Percentiles rank a stretch among this genome's conserved stretches.
Conservation (phyloP, 78 protist genomes). For the Chrysochromulina tobinii region DNA sequence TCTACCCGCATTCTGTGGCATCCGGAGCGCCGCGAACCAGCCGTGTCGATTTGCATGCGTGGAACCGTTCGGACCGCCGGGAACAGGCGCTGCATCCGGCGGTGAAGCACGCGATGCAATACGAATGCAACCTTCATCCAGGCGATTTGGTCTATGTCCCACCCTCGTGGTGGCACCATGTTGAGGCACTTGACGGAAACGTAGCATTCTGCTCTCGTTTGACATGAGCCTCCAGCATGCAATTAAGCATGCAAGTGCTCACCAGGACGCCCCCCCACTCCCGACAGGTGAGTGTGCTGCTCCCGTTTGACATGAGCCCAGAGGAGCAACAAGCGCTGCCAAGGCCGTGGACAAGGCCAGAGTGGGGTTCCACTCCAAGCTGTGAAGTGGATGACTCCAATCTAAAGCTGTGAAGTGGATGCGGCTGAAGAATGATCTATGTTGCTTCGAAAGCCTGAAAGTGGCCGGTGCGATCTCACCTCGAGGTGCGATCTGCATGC, state of each 20-base stretch:
- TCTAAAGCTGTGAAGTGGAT: too few species aligned
- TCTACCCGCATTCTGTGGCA: not conserved
- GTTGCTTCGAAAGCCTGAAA: too few species aligned
- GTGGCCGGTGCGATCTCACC: too few species aligned
- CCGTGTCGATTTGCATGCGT: not conserved
- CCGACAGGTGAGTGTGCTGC: not conserved
- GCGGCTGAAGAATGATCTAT: too few species aligned
- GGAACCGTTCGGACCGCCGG: not conserved
- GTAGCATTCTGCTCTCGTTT: not conserved
- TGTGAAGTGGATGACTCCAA: too few species aligned
- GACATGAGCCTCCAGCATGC: not conserved
- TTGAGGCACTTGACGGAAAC: not conserved
- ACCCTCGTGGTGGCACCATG: slow-evolving; percentile 44
- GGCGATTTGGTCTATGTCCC: slow-evolving; percentile 32
- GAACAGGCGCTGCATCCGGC: not conserved
- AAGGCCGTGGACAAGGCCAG: not conserved
- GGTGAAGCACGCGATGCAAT: not conserved
- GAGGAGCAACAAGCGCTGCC: not conserved
- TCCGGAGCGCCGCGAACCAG: not conserved
- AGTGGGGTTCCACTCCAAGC: too few species aligned
- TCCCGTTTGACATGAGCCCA: not conserved
- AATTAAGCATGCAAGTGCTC: too few species aligned
- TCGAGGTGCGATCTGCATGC: too few species aligned
- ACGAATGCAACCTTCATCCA: not conserved
- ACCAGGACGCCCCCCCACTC: too few species aligned